Base-by-base conservation (phyloP, 176 grass and related monocot genomes). In the Oryza rufipogon region DNA sequence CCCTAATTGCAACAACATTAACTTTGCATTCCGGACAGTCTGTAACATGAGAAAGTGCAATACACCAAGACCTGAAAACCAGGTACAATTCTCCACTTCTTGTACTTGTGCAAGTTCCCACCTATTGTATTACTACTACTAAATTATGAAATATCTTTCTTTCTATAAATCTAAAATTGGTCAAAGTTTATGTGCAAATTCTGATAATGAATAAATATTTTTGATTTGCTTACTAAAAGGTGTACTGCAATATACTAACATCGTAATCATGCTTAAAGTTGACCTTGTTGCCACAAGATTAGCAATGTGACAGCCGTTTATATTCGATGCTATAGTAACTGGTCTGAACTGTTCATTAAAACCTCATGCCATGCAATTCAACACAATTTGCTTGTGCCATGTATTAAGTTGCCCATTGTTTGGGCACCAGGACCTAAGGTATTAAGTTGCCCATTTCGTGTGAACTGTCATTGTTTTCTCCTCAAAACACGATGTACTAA, bases 1-100 rank as follows among this genome's bases (percentile, higher is more conserved):
- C 71, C 91, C 91, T 81, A 97, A 87, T 71, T 97, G 94, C 72
- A 90, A 81, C 48, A 97, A 97, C 70, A 83, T 89, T 44, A 97
- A 97, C 80, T 97, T 97, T 51, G 80, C 87, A 23, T 97, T 97
- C 74, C 89, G 94, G n/a, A 87, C 87, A 65, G 89, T 90, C 32
- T 97, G 94, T 84, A 97, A 97, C 80, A 97, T 97, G 94, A 91
- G 94, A 75, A 97, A 94, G 58, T 97, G 94, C 75, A 92, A 90
- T 71, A 97, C 91, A 54, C 89, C 94, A 80, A 93, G 89, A 70
- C 94, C 94, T 81, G 94, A 86, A 84, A 97, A 73, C 76, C 91
- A 91, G 94, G 94, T 23, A 54, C 10, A 11, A 11, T 73, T 73
- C 20, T 58, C 6, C 36, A 38, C 36, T 38, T 36, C 34, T 64